Conservation (phyloP, 148 eudicot species). For the Arbutus unedo region DNA sequence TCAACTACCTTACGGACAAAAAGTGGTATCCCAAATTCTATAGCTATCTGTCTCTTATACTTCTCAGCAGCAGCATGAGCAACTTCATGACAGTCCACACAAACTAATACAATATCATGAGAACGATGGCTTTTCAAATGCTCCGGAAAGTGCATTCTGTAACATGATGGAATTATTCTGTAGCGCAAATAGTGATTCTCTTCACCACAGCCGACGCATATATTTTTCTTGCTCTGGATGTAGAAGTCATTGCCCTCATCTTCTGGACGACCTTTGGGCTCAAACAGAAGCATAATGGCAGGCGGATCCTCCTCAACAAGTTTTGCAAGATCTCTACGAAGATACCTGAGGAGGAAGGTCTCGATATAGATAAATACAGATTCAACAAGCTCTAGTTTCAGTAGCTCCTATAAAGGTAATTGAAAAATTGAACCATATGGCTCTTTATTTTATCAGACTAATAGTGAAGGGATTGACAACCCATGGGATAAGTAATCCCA, state of each 20-base stretch:
- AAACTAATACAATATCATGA: constrained; percentile 95
- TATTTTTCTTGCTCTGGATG: constrained; percentile 89
- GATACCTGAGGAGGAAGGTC: constrained; percentile 53
- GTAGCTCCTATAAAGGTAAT: not conserved
- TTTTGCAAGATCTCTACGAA: constrained; percentile 76
- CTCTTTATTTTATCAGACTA: not conserved
- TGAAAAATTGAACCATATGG: not conserved
- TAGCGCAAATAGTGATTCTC: constrained; percentile 89
- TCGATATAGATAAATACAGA: not conserved
- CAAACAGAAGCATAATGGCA: constrained; percentile 86
- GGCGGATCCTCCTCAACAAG: constrained; percentile 85
- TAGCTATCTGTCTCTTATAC: constrained; percentile 68
- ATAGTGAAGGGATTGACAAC: not conserved
- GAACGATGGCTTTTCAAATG: constrained; percentile 97
- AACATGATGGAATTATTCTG: constrained; percentile 95
- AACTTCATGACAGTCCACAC: constrained; percentile 96
- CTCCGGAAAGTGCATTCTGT: constrained; percentile 97
- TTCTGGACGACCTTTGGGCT: constrained; percentile 98
- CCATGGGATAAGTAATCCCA: not conserved
- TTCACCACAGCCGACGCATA: constrained; percentile 98
- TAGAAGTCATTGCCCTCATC: constrained; percentile 94
- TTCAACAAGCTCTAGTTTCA: not conserved
- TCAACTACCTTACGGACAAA: constrained; percentile 71
- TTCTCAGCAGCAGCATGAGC: constrained; percentile 98
- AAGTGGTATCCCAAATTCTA: constrained; percentile 82